Percentiles rank a stretch among this genome's conserved stretches.
Conservation (phyloP, 2,329 filamentous ascomycete genomes). For the Cercospora janseana region DNA sequence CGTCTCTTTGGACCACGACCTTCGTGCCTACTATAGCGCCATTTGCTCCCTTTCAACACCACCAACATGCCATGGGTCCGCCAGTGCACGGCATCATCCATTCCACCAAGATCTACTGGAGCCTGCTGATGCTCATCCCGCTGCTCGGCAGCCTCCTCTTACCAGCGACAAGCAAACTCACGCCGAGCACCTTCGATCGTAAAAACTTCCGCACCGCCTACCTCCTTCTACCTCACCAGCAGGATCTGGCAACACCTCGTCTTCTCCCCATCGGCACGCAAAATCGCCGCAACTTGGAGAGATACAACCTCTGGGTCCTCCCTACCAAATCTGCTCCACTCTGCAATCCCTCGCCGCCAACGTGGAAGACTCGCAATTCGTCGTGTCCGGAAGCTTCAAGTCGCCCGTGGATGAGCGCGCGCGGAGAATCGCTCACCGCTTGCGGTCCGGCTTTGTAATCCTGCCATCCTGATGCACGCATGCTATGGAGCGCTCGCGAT, state of each 20-base stretch:
- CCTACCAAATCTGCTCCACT: slow-evolving; percentile 11
- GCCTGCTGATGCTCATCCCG: not conserved
- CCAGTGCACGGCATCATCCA: slow-evolving; percentile 4
- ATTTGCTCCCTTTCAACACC: not conserved
- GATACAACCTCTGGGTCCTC: slow-evolving; percentile 10
- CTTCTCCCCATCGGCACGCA: slow-evolving; percentile 5
- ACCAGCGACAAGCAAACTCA: not conserved
- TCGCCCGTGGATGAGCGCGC: slow-evolving; percentile 16
- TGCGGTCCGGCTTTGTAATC: not conserved
- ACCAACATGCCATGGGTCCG: not conserved
- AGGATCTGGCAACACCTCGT: slow-evolving; percentile 9
- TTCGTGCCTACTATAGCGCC: too few relatives aligned
- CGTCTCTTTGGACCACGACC: too few relatives aligned
- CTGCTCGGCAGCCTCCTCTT: not conserved
- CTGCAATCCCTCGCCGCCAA: not conserved
- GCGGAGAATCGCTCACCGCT: slow-evolving; percentile 1
- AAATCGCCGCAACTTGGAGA: slow-evolving; percentile 12
- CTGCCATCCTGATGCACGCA: slow-evolving; percentile 1
- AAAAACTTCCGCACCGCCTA: not conserved
- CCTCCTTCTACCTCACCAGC: not conserved
- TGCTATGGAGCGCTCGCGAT: not conserved
- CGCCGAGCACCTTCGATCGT: not conserved
- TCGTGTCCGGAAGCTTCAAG: slow-evolving; percentile 14
- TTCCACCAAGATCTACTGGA: slow-evolving; percentile 7
- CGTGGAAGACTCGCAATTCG: slow-evolving; percentile 10